Base-by-base conservation (phyloP, 306 rosid genomes). In the Sicyos edulis region DNA sequence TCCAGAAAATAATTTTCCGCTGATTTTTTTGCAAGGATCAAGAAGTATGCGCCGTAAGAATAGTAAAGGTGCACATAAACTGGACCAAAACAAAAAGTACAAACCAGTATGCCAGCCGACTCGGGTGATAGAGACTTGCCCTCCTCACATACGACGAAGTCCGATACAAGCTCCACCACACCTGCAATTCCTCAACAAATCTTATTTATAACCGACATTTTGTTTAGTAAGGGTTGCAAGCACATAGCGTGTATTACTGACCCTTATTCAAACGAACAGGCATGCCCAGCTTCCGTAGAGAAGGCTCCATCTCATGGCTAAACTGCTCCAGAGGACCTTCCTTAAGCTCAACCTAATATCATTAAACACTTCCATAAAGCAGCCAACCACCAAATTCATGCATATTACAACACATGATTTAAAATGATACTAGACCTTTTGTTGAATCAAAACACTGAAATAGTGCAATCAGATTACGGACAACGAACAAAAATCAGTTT, bases 281-380 rank as follows among this genome's bases (percentile, higher is more conserved):
- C 92, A 93, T 83, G 71, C 99, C 96, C 75, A 88, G 96, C 85
- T 93, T 93, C 44, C 99, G 86, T 20, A 93, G 88, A 64, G 89
- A 85, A 52, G 99, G 99, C 69, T 93, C 99, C 99, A 93, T 93
- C 85, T 93, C 99, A 78, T 93, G 99, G 8, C 88, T 83, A 78
- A 93, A 91, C 75, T 85, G 92, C 74, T 88, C 99, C 76, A 93
- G 71, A 79, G 99, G 95, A 42, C 99, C 99, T 81, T 93, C 99
- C 65, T 86, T 80, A 60, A 93, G 97, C 80, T 88, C 96, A 65
- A 93, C 99, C 99, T 93, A 71, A 55, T 72, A 67, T 21, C 57
- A 24, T 67, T 24, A 10, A 49, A 19, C 54, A 44, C 42, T 32
- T 32, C 5, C 2, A 10, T 3, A 21, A 57, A 16, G 54, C n/a